Conservation (phyloP, 106 monocot species). For the Acorus calamus region DNA sequence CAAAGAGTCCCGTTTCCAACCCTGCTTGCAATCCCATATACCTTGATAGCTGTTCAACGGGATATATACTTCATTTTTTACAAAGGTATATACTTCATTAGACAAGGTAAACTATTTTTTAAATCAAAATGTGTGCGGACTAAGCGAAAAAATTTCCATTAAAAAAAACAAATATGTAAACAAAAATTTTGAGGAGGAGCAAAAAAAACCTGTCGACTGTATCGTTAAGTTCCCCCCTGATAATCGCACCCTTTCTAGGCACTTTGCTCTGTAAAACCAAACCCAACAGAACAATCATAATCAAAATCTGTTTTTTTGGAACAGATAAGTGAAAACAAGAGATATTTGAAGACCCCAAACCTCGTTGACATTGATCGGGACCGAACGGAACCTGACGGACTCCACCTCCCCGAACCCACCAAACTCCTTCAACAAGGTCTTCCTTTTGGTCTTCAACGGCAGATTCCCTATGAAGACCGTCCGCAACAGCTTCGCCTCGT, state of each 20-base stretch:
- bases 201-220: slow-evolving; percentile 53
- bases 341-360: neutral
- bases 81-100: no score
- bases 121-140: no score
- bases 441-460: slow-evolving; percentile 66
- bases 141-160: no score
- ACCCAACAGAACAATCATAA: slow-evolving; percentile 1
- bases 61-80: no score
- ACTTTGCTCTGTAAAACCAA: slow-evolving; percentile 40
- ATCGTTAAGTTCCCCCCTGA: slow-evolving; percentile 69
- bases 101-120: no score
- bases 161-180: no score
- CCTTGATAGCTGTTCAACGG: no score
- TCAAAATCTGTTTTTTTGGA: no score
- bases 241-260: slow-evolving; percentile 65
- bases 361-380: slow-evolving; percentile 67
- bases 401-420: slow-evolving; percentile 70
- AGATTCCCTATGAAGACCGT: slow-evolving; percentile 91
- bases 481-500: slow-evolving; percentile 80
- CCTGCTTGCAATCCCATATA: no score
- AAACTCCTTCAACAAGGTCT: slow-evolving; percentile 75
- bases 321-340: no score
- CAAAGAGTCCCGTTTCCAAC: no score
- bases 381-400: slow-evolving; percentile 77
- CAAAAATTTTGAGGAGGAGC: neutral